Evolutionary conservation across 2,329 filamentous ascomycete species (phyloP), one percentile per base, ranked within the genome.

Genomic region (Fusarium bactridioides): DNA sequence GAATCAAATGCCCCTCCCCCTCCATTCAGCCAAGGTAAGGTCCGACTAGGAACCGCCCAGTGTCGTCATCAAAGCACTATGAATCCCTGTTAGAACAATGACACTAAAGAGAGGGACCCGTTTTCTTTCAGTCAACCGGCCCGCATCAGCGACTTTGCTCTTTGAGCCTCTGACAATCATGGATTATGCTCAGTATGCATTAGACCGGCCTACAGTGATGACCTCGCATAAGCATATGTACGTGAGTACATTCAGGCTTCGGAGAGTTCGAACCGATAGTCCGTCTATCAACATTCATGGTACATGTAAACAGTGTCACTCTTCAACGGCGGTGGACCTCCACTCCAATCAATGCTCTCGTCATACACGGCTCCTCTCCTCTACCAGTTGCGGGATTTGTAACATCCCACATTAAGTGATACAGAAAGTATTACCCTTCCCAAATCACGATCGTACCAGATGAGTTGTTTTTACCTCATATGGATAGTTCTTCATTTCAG

Each of bases 1-100:
- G 47, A 68, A 55, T 59, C 31, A 65, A 58, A 40, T 75, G 63
- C 70, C 73, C 75, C 74, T 74, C 65, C 72, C 71, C 70, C 73
- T 73, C 72, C 67, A 71, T 69, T 56, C 51, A 60, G 61, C 43
- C 59, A 67, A 61, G 48, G 40, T 67, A 69, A 69, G 66, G 58
- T 69, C 64, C 44, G 44, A 69, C 58, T 64, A 60, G 37, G 44
- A 69, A 61, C 64, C 54, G n/a, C 51, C 41, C 65, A 64, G 71
- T 77, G 75, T 77, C 75, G 75, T 77, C 74, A 76, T 76, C 64
- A 56, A 60, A 61, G 63, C 53, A 68, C 59, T 61, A 64, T 45
- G 18, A 54, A 62, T 61, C 61, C 48, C 56, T 61, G 57, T 57
- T 53, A 53, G 35, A 55, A 47, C 40, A 41, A 38, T 55, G 47